Conservation (phyloP, 2,329 filamentous ascomycete species). For the Botrytis paeoniae region DNA sequence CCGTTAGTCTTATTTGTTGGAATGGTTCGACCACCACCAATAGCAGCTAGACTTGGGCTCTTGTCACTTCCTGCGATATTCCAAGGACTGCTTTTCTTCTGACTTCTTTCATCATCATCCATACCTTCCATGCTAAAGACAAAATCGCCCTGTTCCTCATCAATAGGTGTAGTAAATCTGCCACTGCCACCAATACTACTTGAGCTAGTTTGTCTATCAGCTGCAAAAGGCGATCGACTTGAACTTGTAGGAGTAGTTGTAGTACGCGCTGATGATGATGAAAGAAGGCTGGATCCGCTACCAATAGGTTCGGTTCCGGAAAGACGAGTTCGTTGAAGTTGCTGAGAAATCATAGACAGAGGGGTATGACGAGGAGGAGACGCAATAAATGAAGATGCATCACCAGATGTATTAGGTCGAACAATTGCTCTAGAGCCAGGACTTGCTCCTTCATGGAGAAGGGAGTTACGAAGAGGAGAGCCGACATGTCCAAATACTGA, state of each 20-base stretch:
- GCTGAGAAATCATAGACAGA: constrained; percentile 58
- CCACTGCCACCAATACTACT: constrained; percentile 50
- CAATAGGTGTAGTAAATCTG: constrained; percentile 62
- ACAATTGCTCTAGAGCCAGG: constrained; percentile 43
- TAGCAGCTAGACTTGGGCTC: constrained; percentile 29
- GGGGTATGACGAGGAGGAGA: constrained; percentile 42
- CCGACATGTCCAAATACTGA: constrained; percentile 66
- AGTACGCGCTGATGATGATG: constrained; percentile 40
- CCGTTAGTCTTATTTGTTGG: constrained; percentile 9
- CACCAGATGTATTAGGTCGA: constrained; percentile 37
- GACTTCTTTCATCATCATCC: constrained; percentile 56
- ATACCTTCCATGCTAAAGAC: constrained; percentile 66
- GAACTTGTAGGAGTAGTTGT: constrained; percentile 41
- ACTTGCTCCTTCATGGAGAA: constrained; percentile 52
- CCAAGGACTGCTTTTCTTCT: constrained; percentile 37
- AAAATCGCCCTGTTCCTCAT: constrained; percentile 62
- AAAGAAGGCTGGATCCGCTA: constrained; percentile 51
- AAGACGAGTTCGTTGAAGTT: constrained; percentile 59
- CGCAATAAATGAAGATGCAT: constrained; percentile 35
- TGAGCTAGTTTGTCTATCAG: constrained; percentile 59
- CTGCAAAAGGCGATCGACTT: constrained; percentile 42
- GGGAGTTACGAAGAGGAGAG: constrained; percentile 62
- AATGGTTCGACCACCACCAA: constrained; percentile 25
- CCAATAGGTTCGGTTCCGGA: constrained; percentile 43
- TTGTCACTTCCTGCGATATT: constrained; percentile 28